A percentile compares a stretch with the other conserved stretches of the same genome.
Conservation (phyloP, 257 asterid species). For the Rubia yunnanensis region DNA sequence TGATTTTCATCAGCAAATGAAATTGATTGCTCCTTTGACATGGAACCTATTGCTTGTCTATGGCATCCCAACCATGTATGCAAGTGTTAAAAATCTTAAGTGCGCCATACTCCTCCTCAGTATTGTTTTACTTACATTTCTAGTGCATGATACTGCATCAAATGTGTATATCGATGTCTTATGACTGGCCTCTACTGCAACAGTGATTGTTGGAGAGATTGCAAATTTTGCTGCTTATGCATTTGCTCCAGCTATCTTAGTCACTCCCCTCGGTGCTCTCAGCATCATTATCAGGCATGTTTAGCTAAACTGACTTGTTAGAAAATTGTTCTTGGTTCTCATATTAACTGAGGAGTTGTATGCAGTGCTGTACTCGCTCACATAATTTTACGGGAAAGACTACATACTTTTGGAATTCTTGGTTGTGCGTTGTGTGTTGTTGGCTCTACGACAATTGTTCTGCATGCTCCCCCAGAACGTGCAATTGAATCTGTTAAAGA, state of each 20-base stretch:
- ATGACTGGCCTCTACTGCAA: conserved; percentile 20
- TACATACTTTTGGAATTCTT: conserved; percentile 83
- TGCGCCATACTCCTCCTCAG: background rate
- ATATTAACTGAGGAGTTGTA: conserved; percentile 25
- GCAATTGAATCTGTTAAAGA: conserved; percentile 79
- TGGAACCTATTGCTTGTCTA: background rate
- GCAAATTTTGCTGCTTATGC: conserved; percentile 99
- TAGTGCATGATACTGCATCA: conserved; percentile 1
- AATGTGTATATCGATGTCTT: conserved; percentile 6
- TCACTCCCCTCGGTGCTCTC: conserved; percentile 98
- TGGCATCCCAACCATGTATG: background rate
- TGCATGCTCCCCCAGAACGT: conserved; percentile 97
- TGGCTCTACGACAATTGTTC: conserved; percentile 91
- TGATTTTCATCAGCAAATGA: background rate
- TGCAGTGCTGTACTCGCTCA: conserved; percentile 96
- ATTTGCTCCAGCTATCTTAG: conserved; percentile 97
- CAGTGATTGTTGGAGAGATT: conserved; percentile 97
- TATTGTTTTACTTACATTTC: background rate
- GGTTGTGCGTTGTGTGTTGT: conserved; percentile 97
- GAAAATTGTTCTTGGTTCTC: conserved; percentile 16
- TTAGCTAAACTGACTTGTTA: conserved; percentile 15
- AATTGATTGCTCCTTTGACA: background rate
- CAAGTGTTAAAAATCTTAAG: background rate
- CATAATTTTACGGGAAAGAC: conserved; percentile 68
- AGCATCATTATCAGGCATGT: conserved; percentile 96